Percentiles rank a stretch among this genome's conserved stretches.
Conservation (phyloP, 208 protist species). For the Zelonia costaricensis region DNA sequence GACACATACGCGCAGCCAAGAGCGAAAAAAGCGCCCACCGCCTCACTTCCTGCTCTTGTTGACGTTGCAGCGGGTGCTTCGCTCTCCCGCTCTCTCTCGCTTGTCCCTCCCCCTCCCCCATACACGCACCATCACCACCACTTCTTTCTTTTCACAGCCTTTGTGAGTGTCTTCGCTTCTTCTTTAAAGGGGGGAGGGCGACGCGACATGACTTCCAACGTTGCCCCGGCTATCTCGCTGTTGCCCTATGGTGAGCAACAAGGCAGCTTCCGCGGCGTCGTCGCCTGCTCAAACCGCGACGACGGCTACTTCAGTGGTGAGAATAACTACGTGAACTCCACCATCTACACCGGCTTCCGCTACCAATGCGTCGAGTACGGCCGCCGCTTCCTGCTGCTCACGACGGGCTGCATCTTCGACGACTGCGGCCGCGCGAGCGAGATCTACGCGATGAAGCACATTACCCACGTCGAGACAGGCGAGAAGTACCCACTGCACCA, state of each 20-base stretch:
- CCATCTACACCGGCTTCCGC: slow-evolving; percentile 75
- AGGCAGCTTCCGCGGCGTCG: slow-evolving; percentile 67
- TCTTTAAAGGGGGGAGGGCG: too few species aligned
- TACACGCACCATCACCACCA: too few species aligned
- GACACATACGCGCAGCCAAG: too few species aligned
- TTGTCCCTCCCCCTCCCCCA: too few species aligned
- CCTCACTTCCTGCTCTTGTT: too few species aligned
- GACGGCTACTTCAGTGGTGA: slow-evolving; percentile 86
- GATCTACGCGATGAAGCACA: slow-evolving; percentile 67
- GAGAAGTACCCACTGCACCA: slow-evolving; percentile 40
- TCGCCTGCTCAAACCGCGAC: slow-evolving; percentile 69
- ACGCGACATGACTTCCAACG: not conserved
- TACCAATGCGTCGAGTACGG: slow-evolving; percentile 88
- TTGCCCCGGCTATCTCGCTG: slow-evolving; percentile 2
- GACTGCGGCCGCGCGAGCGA: slow-evolving; percentile 64
- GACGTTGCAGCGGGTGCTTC: too few species aligned
- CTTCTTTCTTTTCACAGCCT: too few species aligned
- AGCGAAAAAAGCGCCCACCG: too few species aligned
- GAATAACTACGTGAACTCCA: slow-evolving; percentile 66
- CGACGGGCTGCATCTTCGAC: slow-evolving; percentile 72
- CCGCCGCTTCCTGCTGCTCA: slow-evolving; percentile 71
- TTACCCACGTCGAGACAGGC: slow-evolving; percentile 68
- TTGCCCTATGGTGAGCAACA: slow-evolving; percentile 70
- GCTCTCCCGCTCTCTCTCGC: too few species aligned
- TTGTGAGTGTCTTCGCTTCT: too few species aligned